Evolutionary conservation across 1,139 yeast genomes (phyloP).

Genomic region (Debaryomyces nepalensis): DNA sequence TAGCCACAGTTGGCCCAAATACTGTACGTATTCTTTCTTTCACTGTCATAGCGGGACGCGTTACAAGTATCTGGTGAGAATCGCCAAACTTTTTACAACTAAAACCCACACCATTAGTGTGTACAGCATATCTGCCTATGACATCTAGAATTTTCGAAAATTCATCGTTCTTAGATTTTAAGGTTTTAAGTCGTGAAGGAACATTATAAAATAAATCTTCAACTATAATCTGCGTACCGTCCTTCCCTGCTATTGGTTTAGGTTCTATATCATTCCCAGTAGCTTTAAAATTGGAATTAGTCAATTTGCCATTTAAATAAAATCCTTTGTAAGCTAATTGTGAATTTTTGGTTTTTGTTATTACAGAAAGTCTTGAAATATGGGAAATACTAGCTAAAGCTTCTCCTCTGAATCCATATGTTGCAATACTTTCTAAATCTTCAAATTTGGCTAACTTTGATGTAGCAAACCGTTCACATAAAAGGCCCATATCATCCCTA

Average conservation of each 20-base stretch:
- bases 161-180: slow-evolving; percentile 74
- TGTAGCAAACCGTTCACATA: slow-evolving; percentile 64
- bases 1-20: slow-evolving; percentile 73
- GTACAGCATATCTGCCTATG: slow-evolving; percentile 81
- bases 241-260: slow-evolving; percentile 81
- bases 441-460: slow-evolving; percentile 55
- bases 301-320: slow-evolving; percentile 67
- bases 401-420: slow-evolving; percentile 68
- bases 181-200: slow-evolving; percentile 74
- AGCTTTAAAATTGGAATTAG: slow-evolving; percentile 39
- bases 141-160: slow-evolving; percentile 79
- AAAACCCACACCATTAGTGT: slow-evolving; percentile 70
- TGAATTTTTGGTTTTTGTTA: slow-evolving; percentile 66
- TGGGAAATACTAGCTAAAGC: slow-evolving; percentile 66
- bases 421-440: slow-evolving; percentile 51
- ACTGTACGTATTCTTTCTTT: slow-evolving; percentile 75
- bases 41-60: slow-evolving; percentile 50
- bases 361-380: slow-evolving; percentile 70
- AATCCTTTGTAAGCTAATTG: slow-evolving; percentile 71
- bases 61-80: slow-evolving; percentile 57
- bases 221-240: slow-evolving; percentile 83
- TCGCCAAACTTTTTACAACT: slow-evolving; percentile 81
- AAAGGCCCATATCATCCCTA: slow-evolving; percentile 47
- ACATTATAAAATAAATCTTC: slow-evolving; percentile 91
- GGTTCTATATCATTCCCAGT: slow-evolving; percentile 44